Conservation (phyloP, 805 yeast genomes). For the Suhomyces vadensis region DNA sequence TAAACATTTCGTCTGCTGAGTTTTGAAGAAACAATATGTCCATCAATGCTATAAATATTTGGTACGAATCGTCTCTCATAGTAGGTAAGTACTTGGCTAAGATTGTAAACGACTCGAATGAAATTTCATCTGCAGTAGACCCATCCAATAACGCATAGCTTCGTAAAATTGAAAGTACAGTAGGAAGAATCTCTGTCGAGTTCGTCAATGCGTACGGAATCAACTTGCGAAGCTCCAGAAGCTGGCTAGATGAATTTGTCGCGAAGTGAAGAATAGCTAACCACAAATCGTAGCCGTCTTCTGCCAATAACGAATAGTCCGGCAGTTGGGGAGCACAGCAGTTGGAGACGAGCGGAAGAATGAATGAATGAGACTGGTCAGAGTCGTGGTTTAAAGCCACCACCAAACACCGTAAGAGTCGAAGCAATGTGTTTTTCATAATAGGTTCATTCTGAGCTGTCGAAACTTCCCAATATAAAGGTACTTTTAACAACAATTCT, state of each 20-base stretch:
- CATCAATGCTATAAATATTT: constrained; percentile 52
- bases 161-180: constrained; percentile 59
- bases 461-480: constrained; percentile 67
- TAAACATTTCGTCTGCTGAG: constrained; percentile 24
- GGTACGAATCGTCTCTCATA: constrained; percentile 72
- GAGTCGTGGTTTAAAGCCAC: constrained; percentile 58
- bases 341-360: constrained; percentile 64
- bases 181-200: constrained; percentile 73
- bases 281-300: constrained; percentile 90
- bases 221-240: constrained; percentile 50
- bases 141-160: constrained; percentile 59
- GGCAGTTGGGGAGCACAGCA: constrained; percentile 53
- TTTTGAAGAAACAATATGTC: constrained; percentile 49
- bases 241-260: constrained; percentile 27
- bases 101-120: constrained; percentile 44
- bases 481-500: constrained; percentile 57
- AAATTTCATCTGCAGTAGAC: constrained; percentile 25
- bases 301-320: constrained; percentile 59
- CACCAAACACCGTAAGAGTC: constrained; percentile 59
- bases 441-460: constrained; percentile 32
- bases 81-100: constrained; percentile 54
- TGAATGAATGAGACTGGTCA: constrained; percentile 48
- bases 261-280: constrained; percentile 58
- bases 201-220: constrained; percentile 60
- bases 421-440: constrained; percentile 38